Percentiles rank a stretch among this genome's conserved stretches.
Conservation (phyloP, 805 yeast species). For the Saccharomyces paradoxus region DNA sequence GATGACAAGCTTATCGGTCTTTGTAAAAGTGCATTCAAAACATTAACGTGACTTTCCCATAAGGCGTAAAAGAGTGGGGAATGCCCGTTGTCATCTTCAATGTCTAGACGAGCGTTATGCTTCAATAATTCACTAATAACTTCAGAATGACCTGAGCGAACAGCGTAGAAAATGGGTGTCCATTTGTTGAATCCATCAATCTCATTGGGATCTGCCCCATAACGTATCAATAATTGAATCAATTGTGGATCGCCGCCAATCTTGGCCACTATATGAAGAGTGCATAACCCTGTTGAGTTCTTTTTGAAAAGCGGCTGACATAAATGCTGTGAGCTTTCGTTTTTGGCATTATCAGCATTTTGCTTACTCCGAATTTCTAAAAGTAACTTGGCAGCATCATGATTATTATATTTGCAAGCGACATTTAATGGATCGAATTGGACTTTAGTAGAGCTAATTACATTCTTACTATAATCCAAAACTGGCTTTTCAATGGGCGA, state of each 20-base stretch:
- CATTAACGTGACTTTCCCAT: slow-evolving; percentile 88
- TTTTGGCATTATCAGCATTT: background rate
- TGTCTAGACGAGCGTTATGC: slow-evolving; percentile 59
- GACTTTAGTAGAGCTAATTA: slow-evolving; percentile 35
- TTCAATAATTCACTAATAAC: slow-evolving; percentile 65
- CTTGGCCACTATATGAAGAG: slow-evolving; percentile 81
- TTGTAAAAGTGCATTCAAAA: slow-evolving; percentile 57
- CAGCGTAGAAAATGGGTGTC: slow-evolving; percentile 90
- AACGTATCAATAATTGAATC: slow-evolving; percentile 57
- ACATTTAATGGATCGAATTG: slow-evolving; percentile 72
- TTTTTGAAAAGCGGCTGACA: background rate
- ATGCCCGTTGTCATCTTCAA: slow-evolving; percentile 71
- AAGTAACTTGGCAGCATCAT: slow-evolving; percentile 56
- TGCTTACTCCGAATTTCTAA: slow-evolving; percentile 30
- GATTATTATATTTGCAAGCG: slow-evolving; percentile 82
- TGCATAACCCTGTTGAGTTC: slow-evolving; percentile 51
- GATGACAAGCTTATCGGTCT: slow-evolving; percentile 1
- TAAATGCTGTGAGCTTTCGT: background rate
- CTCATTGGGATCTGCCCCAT: slow-evolving; percentile 71
- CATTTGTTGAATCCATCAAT: slow-evolving; percentile 82
- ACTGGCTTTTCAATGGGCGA: slow-evolving; percentile 28
- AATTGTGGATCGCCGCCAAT: slow-evolving; percentile 63
- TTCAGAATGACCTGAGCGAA: slow-evolving; percentile 68
- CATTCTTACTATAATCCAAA: background rate
- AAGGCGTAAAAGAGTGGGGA: slow-evolving; percentile 83